phyloP scores from a whole-genome alignment of 192 early-diverging fungal species.

The Coemansia sp. region DNA sequence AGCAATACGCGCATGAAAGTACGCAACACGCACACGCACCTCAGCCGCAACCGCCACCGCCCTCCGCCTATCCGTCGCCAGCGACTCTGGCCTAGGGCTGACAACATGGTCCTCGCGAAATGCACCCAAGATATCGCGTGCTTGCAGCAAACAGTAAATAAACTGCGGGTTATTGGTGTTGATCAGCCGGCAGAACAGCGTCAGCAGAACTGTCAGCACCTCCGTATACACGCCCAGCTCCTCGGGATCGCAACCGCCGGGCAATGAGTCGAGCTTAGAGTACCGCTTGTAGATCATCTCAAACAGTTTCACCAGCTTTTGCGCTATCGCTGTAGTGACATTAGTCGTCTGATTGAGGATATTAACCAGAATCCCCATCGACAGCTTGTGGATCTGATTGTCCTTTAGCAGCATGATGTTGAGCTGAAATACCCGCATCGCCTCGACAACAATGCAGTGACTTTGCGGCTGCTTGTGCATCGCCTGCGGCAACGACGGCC shows the following conservation, averaged over 20 bases:
- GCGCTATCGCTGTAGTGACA: constrained; percentile 29
- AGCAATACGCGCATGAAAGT: constrained; percentile 50
- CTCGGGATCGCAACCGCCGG: constrained; percentile 8
- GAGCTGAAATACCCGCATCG: constrained; percentile 49
- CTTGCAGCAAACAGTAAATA: constrained; percentile 49
- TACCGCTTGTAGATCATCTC: constrained; percentile 46
- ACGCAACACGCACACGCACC: constrained; percentile 46
- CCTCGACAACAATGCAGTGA: constrained; percentile 38
- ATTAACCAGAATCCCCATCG: constrained; percentile 43
- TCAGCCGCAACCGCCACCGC: constrained; percentile 27
- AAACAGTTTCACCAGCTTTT: constrained; percentile 48
- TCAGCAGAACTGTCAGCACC: constrained; percentile 31
- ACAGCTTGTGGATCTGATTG: constrained; percentile 36
- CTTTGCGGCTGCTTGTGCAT: constrained; percentile 44
- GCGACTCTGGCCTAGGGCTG: not conserved
- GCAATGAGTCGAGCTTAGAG: constrained; percentile 16
- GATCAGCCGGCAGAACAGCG: constrained; percentile 34
- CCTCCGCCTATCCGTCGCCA: not conserved
- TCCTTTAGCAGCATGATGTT: constrained; percentile 50
- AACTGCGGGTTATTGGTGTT: constrained; percentile 52
- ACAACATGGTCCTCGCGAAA: constrained; percentile 13
- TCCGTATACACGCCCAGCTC: constrained; percentile 39
- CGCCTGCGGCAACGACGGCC: constrained; percentile 28
- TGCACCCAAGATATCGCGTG: constrained; percentile 28
- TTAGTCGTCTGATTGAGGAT: constrained; percentile 24